These are phyloP conservation scores for Cladosporium sp. DNA, from an alignment of 2,329 filamentous ascomycete species.

Conservation along the genomic window DNA sequence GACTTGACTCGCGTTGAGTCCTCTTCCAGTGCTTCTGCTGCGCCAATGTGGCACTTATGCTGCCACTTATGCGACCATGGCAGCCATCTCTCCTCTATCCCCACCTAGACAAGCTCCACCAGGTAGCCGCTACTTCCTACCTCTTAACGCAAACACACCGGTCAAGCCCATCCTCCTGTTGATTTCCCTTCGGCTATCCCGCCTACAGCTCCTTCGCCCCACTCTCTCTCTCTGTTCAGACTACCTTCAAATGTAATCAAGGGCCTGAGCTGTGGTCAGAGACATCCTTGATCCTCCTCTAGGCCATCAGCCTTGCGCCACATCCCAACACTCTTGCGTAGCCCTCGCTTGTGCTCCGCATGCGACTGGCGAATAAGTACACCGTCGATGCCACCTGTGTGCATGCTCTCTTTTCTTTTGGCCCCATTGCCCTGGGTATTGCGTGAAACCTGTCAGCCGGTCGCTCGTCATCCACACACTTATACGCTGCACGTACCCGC, in stretches of 20 bases:
- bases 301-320: conserved; percentile 1
- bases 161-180: no score
- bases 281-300: not conserved
- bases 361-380: not conserved
- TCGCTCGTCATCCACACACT: conserved; percentile 5
- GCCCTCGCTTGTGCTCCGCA: not conserved
- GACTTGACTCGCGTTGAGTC: not conserved
- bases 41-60: not conserved
- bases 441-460: conserved; percentile 4
- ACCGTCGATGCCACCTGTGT: not conserved
- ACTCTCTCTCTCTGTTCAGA: no score
- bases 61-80: not conserved
- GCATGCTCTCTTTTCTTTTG: not conserved
- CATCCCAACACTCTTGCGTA: not conserved
- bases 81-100: no score
- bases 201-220: no score
- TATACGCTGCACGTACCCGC: conserved; percentile 6
- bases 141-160: no score
- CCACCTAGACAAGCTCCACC: no score
- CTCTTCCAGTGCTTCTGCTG: no score
- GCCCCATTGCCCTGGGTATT: not conserved
- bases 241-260: no score
- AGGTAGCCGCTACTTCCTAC: no score
- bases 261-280: no score
- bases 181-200: no score